These are phyloP conservation scores for Brasilioporus rufonigricans DNA, from an alignment of 768 basidiomycete species.

Conservation along the genomic window DNA sequence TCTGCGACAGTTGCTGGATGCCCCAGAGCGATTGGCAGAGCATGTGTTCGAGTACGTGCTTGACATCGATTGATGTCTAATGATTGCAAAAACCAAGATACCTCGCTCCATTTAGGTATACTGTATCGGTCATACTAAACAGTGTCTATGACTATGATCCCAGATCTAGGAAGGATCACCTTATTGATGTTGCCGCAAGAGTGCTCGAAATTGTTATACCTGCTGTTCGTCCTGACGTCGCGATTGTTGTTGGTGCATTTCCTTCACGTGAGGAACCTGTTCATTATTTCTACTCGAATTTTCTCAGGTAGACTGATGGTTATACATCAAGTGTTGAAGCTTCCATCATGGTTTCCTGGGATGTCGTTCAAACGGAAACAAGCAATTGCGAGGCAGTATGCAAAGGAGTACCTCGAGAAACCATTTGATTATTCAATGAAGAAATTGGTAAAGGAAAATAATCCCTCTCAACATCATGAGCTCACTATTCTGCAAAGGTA, in stretches of 20 bases:
- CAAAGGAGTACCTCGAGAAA: background rate
- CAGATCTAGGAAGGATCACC: background rate
- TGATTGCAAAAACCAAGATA: no score
- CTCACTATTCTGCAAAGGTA: background rate
- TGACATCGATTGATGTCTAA: no score
- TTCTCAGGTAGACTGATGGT: background rate
- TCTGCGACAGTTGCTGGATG: no score
- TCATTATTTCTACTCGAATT: background rate
- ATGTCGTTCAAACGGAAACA: background rate
- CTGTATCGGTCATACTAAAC: background rate
- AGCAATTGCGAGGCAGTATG: background rate
- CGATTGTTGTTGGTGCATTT: background rate
- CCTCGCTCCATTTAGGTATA: constrained; percentile 1
- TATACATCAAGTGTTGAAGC: background rate
- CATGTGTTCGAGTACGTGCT: no score
- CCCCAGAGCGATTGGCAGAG: no score
- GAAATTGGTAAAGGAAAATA: background rate
- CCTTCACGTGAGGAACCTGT: background rate
- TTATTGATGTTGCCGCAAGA: background rate
- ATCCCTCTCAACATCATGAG: background rate
- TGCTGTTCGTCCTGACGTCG: background rate
- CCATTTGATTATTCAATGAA: background rate
- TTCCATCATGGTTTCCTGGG: background rate
- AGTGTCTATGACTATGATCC: constrained; percentile 8
- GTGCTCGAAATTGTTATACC: background rate